Percentiles rank a stretch among this genome's conserved stretches.
Conservation (phyloP, 2,329 filamentous ascomycete genomes). For the Monilinia polystroma region DNA sequence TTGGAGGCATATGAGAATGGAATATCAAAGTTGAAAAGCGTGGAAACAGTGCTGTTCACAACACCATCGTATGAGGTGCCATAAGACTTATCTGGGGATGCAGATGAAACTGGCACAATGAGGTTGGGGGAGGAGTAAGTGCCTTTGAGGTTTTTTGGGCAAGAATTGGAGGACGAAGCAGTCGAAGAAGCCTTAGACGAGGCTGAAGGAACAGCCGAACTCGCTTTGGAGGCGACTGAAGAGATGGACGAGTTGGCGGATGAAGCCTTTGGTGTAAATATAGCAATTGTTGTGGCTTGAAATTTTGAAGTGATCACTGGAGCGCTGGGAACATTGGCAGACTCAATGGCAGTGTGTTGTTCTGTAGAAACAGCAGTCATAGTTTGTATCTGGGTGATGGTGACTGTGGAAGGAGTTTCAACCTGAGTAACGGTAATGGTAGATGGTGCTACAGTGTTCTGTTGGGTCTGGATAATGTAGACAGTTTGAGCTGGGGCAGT, state of each 20-base stretch:
- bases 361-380: conserved; percentile 2
- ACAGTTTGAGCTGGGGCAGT: background rate
- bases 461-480: background rate
- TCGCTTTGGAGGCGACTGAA: too few species aligned
- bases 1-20: conserved; percentile 45
- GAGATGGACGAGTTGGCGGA: background rate
- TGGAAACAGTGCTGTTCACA: conserved; percentile 52
- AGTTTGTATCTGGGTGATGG: background rate
- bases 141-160: conserved; percentile 32
- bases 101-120: conserved; percentile 59
- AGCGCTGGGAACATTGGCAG: background rate
- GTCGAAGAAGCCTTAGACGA: background rate
- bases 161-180: background rate
- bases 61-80: conserved; percentile 58
- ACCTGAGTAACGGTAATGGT: conserved; percentile 1
- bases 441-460: background rate
- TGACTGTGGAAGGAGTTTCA: background rate
- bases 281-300: background rate
- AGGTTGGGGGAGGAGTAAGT: conserved; percentile 59
- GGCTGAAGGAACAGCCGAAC: too few species aligned
- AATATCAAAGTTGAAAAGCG: conserved; percentile 70
- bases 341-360: background rate
- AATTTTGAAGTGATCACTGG: background rate
- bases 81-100: conserved; percentile 50
- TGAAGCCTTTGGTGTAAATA: background rate